Base-by-base conservation (phyloP, 2,329 filamentous ascomycete genomes). In the Neonectria magnoliae region DNA sequence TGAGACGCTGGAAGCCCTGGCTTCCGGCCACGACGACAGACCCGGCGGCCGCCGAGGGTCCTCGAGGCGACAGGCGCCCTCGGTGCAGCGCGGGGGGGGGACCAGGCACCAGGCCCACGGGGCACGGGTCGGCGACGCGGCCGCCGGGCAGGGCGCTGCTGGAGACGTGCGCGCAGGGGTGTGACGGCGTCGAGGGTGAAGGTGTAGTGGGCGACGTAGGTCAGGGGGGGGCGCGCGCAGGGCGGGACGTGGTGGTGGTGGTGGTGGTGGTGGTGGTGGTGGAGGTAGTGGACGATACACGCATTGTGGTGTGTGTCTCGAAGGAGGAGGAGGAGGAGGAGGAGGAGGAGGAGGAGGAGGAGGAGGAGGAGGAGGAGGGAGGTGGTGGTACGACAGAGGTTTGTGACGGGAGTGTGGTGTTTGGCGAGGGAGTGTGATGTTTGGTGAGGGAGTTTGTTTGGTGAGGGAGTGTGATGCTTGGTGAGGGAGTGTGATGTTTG, bases 181-280 rank as follows among this genome's bases (percentile, higher is more conserved):
- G 71, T 64, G 41, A 71, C 50, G 36, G 73, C 67, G 6, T 69
- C 67, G 45, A 68, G 74, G 38, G 71, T 76, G 45, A 73, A 65
- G 11, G 73, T 73, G 74, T 84, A 85, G 68, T 82, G 79, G 41
- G 80, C 71, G 11, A 75, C 73, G 63, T 81, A 81, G 59, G 81
- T 79, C 56, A 83, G 74, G 29, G 77, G 76, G 8, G 77, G 76
- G 8, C 79, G 79, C 16, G 68, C 68, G 68, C 83, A 85, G 6
- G 83, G 81, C 25, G 77, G 72, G 31, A 81, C 69, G 68, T 85
- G 85, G 71, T 87, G 84, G 72, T 85, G n/a, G n/a, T n/a, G n/a
- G n/a, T n/a, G n/a, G n/a, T n/a, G n/a, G n/a, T n/a, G n/a, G 68
- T 85, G 85, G 71, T 87, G 84, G 72, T 85, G 81, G 70, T 87